Evolutionary conservation across 2,329 filamentous ascomycete genomes (phyloP).

Genomic region (Fusarium mundagurra): DNA sequence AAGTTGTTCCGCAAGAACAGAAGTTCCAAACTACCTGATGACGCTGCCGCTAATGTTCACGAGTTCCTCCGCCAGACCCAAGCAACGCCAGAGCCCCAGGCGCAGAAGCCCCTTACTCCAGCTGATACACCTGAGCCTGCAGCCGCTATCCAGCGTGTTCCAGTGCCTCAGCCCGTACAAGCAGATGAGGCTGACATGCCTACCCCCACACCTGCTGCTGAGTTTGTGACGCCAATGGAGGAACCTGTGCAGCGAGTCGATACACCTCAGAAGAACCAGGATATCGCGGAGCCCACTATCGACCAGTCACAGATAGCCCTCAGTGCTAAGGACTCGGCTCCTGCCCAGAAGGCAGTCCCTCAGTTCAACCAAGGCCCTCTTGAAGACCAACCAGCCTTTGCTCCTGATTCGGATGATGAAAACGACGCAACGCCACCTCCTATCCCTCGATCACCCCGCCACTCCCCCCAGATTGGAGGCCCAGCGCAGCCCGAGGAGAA

Average conservation of each 20-base stretch:
- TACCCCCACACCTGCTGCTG: constrained; percentile 31
- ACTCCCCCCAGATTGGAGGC: constrained; percentile 40
- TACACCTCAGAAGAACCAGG: constrained; percentile 36
- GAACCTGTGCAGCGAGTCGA: constrained; percentile 27
- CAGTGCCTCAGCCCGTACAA: not conserved
- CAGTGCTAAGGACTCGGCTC: constrained; percentile 21
- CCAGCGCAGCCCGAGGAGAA: constrained; percentile 46
- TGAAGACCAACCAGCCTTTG: constrained; percentile 85
- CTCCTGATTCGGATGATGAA: constrained; percentile 66
- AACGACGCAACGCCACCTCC: constrained; percentile 63
- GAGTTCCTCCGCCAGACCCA: constrained; percentile 58
- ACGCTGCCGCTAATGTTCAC: constrained; percentile 61
- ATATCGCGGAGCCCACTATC: constrained; percentile 35
- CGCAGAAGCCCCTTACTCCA: constrained; percentile 21
- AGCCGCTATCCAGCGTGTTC: constrained; percentile 20
- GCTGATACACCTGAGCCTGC: constrained; percentile 43
- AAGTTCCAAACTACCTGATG: constrained; percentile 65
- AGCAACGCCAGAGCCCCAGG: constrained; percentile 34
- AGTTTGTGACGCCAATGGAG: constrained; percentile 40
- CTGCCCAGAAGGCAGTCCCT: constrained; percentile 52
- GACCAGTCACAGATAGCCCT: constrained; percentile 33
- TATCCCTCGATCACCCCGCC: constrained; percentile 56
- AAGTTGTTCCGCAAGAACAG: constrained; percentile 75
- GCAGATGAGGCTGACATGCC: constrained; percentile 23
- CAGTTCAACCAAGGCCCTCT: constrained; percentile 91